Conservation (phyloP, 768 basidiomycete species). For the Filobasidium wieringae region DNA sequence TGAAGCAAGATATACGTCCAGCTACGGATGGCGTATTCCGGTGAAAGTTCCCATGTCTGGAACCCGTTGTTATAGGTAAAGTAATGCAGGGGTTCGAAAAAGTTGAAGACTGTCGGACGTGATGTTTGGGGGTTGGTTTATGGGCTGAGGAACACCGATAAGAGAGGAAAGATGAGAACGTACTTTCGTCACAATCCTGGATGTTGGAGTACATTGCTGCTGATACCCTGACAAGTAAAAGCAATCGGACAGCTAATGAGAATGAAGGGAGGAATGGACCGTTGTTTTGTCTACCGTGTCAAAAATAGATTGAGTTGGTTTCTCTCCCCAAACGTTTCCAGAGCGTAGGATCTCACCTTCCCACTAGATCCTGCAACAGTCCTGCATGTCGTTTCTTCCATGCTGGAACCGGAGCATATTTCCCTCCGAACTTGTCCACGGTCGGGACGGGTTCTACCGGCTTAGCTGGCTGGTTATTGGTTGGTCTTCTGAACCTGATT, state of each 20-base stretch:
- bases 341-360: slow-evolving; percentile 26
- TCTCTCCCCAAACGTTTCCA: too few relatives aligned
- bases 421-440: slow-evolving; percentile 14
- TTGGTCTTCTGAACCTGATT: slow-evolving; percentile 33
- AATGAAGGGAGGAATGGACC: slow-evolving; percentile 79
- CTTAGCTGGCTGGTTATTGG: slow-evolving; percentile 27
- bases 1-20: slow-evolving; percentile 88
- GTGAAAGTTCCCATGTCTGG: slow-evolving; percentile 96
- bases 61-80: slow-evolving; percentile 74
- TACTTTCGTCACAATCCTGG: slow-evolving; percentile 94
- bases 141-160: neutral
- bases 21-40: slow-evolving; percentile 78
- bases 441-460: neutral
- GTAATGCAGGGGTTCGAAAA: slow-evolving; percentile 97
- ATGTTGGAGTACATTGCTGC: slow-evolving; percentile 93
- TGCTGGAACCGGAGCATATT: slow-evolving; percentile 5
- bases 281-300: slow-evolving; percentile 17
- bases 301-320: too few relatives aligned
- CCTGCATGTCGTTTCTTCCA: slow-evolving; percentile 37
- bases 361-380: slow-evolving; percentile 33
- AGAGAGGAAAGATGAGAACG: slow-evolving; percentile 12
- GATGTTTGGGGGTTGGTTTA: slow-evolving; percentile 1
- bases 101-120: slow-evolving; percentile 70
- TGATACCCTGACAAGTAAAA: slow-evolving; percentile 65
- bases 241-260: slow-evolving; percentile 66